Evolutionary conservation across 1,139 yeast genomes (phyloP), one percentile per base, ranked within the genome.

Genomic region (Hanseniaspora gamundiae): DNA sequence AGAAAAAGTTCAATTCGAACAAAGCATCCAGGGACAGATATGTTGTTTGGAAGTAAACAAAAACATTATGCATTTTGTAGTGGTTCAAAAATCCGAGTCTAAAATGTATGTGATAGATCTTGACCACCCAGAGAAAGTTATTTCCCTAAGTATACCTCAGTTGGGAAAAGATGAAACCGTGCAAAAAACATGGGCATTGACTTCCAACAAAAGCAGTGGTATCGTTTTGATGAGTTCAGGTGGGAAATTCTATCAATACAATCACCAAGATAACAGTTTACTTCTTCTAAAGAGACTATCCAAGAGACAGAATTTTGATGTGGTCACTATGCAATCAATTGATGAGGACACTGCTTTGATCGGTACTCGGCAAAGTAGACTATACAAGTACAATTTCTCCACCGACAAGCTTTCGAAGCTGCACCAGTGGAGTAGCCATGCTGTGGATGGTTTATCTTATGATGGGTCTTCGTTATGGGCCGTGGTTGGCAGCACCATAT

Each of bases 401-500:
- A 19, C 20, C 2, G 39, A 36, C 13, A 36, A 22, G 13, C 11
- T 36, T 10, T n/a, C 17, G 7, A 36, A 36, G 17, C 16, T 36
- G 3, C 29, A 22, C 22, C 28, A 36, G 22, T 36, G 28, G 28
- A 22, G 19, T 36, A 36, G 28, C 11, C 13, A 22, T 13, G 9
- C n/a, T 3, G 19, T 36, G 7, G 39, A 36, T 21, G 39, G 39
- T 11, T 9, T 36, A 21, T 36, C 29, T 11, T 36, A 24, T 17
- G 17, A 11, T 21, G 19, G 22, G 3, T 16, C 19, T 13, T 5
- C 28, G 3, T 24, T 44, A 4, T 39, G 66, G 1, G 54, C 62
- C 6, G 64, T 68, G 1, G 59, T 68, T 24, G 66, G 66, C 2
- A 68, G 68, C 29, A 61, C 61, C 21, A 59, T 73, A 5, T 60